Conservation (phyloP, 441 rosid genomes). For the Dalechampia spathulata region DNA sequence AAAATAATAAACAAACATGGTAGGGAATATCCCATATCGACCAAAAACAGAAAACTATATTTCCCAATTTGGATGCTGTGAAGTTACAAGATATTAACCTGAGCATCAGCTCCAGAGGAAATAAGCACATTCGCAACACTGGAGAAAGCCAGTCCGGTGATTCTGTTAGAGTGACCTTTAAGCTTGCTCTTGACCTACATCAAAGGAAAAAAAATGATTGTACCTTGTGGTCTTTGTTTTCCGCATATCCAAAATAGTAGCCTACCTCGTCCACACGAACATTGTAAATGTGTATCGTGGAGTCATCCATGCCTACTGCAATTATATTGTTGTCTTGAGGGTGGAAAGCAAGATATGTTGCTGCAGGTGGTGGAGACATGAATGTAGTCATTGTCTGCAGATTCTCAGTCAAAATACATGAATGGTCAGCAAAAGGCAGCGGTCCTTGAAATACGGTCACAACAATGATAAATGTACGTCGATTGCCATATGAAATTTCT, state of each 20-base stretch:
- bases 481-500: no score
- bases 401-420: conserved; percentile 9
- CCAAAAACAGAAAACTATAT: neutral
- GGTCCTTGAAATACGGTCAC: no score
- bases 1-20: no score
- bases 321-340: conserved; percentile 58
- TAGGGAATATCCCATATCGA: neutral
- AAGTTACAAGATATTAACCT: conserved; percentile 25
- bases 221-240: neutral
- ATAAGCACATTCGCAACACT: conserved; percentile 31
- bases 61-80: neutral
- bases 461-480: no score
- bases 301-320: conserved; percentile 61
- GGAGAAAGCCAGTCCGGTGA: conserved; percentile 56
- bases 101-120: conserved; percentile 54
- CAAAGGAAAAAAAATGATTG: conserved; percentile 6
- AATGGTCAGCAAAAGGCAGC: conserved; percentile 8
- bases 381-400: conserved; percentile 43
- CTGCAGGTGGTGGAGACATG: conserved; percentile 46
- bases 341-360: conserved; percentile 53
- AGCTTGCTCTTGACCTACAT: conserved; percentile 35
- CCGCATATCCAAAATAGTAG: neutral
- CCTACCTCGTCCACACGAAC: conserved; percentile 47
- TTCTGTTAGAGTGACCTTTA: no score
- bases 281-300: conserved; percentile 42